Conservation (phyloP, 345 rosid species). For the Moricandia arvensis region DNA sequence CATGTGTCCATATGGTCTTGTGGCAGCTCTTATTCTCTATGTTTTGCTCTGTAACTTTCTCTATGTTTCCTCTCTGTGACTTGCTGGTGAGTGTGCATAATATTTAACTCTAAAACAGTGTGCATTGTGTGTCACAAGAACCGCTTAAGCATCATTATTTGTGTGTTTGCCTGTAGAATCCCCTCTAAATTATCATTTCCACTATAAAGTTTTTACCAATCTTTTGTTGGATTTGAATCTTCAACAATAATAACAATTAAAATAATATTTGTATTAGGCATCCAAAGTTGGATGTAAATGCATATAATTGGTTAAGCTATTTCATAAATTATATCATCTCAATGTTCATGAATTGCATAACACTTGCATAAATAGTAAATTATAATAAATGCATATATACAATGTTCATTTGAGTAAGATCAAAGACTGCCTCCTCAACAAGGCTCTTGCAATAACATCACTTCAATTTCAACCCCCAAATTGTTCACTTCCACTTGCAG, state of each 20-base stretch:
- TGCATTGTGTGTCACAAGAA: background rate
- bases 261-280: background rate
- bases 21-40: conserved; percentile 7
- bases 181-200: background rate
- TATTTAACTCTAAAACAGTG: background rate
- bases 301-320: background rate
- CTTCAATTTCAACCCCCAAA: conserved; percentile 57
- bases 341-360: conserved; percentile 14
- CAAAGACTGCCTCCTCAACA: conserved; percentile 70
- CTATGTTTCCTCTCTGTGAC: background rate
- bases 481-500: conserved; percentile 54
- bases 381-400: conserved; percentile 18
- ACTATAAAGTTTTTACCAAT: background rate
- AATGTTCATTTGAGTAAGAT: conserved; percentile 38
- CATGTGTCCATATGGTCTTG: conserved; percentile 16
- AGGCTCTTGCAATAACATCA: conserved; percentile 72
- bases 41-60: conserved; percentile 7
- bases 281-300: background rate
- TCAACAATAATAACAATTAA: background rate
- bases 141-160: conserved; percentile 2
- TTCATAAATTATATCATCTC: background rate
- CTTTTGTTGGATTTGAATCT: background rate
- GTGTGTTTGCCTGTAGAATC: conserved; percentile 22
- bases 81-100: conserved; percentile 13
- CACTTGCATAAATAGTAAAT: background rate